Base-by-base conservation (phyloP, 805 yeast species). In the Candida peoriensis region DNA sequence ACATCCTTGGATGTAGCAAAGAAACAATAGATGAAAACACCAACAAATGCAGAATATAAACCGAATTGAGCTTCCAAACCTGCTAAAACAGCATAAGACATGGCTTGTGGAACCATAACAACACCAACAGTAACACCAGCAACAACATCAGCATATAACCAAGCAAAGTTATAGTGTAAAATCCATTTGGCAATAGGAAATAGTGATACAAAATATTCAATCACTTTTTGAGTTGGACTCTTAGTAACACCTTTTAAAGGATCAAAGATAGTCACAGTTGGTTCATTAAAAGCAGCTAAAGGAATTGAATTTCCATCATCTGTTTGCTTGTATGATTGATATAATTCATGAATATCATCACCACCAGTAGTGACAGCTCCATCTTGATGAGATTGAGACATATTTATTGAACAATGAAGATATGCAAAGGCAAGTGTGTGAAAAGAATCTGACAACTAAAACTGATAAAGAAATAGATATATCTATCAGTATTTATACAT, bases 1-100 rank as follows among this genome's bases (percentile, higher is more conserved):
- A 89, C 95, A 68, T 89, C 97, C 60, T 89, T 89, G 17, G 95
- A 83, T 11, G 97, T 89, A 11, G 97, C 97, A 61, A 89, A 89
- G 50, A 89, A 73, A 32, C 95, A 81, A 59, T 89, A 89, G 34
- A 83, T 75, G 52, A 87, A 72, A 10, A 88, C 95, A 54, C 97
- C 97, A 30, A 89, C 80, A 52, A 89, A 89, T 0, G 95, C 84
- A 11, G 96, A 85, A 61, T 89, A 89, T 30, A 89, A 72, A 32
- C 97, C 97, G 50, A 79, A 89, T 57, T 88, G 81, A 6, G 95
- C 77, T 5, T 78, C 68, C 41, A 89, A 70, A 5, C 83, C 78
- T 6, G 97, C 97, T 42, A 89, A 64, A 53, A 74, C 78, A 8
- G 97, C 97, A 55, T 89, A 89, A 0, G 96, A 88, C 97, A 89